Base-by-base conservation (phyloP, 495 filamentous ascomycete genomes). In the Penicillium chermesinum region DNA sequence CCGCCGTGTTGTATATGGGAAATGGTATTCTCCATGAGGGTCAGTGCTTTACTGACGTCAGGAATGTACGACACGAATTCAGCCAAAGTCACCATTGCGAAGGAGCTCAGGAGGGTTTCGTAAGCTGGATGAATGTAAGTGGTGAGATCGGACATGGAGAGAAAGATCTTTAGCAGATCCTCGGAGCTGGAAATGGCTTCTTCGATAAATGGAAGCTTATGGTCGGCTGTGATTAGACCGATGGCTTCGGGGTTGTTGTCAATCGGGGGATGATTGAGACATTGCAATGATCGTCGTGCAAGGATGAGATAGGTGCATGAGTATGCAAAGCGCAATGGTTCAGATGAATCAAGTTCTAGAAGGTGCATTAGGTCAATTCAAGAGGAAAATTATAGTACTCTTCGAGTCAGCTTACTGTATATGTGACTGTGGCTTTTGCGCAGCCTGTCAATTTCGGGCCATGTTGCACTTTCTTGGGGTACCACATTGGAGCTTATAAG, bases 311-410 rank as follows among this genome's bases (percentile, higher is more conserved):
- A 52, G 10, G 54, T 20, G 18, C 54, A 52, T 5, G 46, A 57
- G 39, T 57, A 57, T 9, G 54, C 54, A 27, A 57, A 57, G 1
- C 54, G 49, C 21, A 57, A 38, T 0, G 54, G 54, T 17, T 57
- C 54, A 1, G 54, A 57, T 3, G 54, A 57, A 18, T 57, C 54
- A 17, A 57, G 54, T n/a, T 57, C 54, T 55, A 17, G 7, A 39
- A n/a, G n/a, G n/a, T 15, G 7, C 1, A 32, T 16, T 7, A 37
- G 8, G 7, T 10, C n/a, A 18, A 5, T 37, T 15, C 2, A 8
- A 30, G 38, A 10, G 22, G 1, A 6, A 37, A 49, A 14, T 34
- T 2, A 10, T 8, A 34, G 9, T 43, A 6, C 17, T 2, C 2
- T 16, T 17, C 6, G 13, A 25, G 7, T 21, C 10, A 13, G 25